Evolutionary conservation across 495 filamentous ascomycete genomes (phyloP), one percentile per base, ranked within the genome.

Genomic region (Penicillium goetzii): DNA sequence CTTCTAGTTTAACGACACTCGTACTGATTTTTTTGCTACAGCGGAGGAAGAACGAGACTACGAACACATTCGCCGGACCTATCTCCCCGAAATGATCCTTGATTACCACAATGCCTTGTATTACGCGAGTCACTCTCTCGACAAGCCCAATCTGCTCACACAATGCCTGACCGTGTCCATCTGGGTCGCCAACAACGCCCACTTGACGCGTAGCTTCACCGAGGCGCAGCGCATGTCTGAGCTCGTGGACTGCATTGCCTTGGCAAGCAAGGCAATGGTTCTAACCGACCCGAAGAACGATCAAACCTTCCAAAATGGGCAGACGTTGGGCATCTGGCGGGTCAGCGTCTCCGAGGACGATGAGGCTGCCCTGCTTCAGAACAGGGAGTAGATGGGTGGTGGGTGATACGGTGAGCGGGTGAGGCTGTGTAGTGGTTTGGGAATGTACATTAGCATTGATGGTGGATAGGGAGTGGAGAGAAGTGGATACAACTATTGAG

Each of bases 41-140:
- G 81, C 71, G 50, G 65, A 72, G 0, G 81, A 83, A 67, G 74
- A 78, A 43, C 63, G 66, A 32, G 78, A 83, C 34, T 71, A 78
- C 21, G 74, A 77, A 62, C 51, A 83, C 21, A 86, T 97, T 58
- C 86, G 90, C 60, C 81, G 82, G 28, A 84, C 84, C 5, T 96
- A 93, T 74, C 78, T 97, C 33, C 93, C 93, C 23, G 91, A 95
- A 76, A 80, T 90, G 11, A 75, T 96, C 58, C 81, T 97, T 41
- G 89, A 89, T n/a, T 96, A 92, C 72, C 85, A 89, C 73, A 88
- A 81, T 67, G 85, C 88, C 21, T 75, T 96, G 51, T 87, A 93
- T 69, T 88, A 86, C 70, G 85, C 85, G 14, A 89, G 89, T 4
- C 83, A 83, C 28, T 77, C 81, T 41, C 76, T 92, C 8, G 68